Evolutionary conservation across 31 red algal species (phyloP).

Genomic region (Bonnemaisonia californica): DNA sequence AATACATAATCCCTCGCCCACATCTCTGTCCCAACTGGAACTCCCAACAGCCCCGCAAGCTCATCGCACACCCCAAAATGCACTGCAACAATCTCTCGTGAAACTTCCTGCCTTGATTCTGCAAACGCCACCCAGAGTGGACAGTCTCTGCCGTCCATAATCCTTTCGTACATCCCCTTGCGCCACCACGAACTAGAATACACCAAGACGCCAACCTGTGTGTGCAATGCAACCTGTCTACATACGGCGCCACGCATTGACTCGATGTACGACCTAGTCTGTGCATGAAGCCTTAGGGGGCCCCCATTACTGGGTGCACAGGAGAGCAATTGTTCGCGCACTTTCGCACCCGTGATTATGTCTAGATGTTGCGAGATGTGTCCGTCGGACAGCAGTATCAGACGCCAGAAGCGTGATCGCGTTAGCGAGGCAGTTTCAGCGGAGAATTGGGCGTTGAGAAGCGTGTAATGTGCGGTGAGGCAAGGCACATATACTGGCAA

Average conservation of each 20-base stretch:
- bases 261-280: background rate
- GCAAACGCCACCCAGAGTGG: conserved; percentile 15
- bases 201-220: background rate
- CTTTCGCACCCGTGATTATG: conserved; percentile 7
- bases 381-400: conserved; percentile 56
- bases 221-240: conserved; percentile 2
- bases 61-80: conserved; percentile 35
- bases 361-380: conserved; percentile 49
- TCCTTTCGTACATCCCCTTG: background rate
- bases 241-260: background rate
- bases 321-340: background rate
- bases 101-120: background rate
- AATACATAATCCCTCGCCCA: conserved; percentile 59
- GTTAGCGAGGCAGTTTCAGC: too few species aligned
- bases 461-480: too few species aligned
- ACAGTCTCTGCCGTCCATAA: background rate
- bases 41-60: conserved; percentile 20
- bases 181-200: conserved; percentile 28
- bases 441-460: too few species aligned
- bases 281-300: background rate
- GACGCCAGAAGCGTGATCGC: conserved; percentile 51
- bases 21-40: background rate
- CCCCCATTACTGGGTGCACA: background rate
- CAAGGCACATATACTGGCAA: too few species aligned
- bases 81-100: conserved; percentile 19